Percentiles rank a stretch among this genome's conserved stretches.
These are phyloP conservation scores for Penicillium fimorum DNA, from an alignment of 495 filamentous ascomycete genomes.

Conservation along the genomic window DNA sequence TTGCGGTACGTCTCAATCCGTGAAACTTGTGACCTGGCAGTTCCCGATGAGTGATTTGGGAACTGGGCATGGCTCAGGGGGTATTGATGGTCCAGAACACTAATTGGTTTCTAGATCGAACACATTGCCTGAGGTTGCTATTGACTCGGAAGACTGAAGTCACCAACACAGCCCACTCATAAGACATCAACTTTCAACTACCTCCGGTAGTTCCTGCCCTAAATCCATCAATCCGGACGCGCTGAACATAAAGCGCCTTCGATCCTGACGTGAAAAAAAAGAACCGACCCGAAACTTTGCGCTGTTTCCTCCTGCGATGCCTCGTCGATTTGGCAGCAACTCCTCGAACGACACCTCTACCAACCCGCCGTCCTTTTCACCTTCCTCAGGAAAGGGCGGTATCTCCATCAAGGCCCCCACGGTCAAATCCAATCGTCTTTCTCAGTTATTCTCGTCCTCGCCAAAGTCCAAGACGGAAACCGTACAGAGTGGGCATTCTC, in stretches of 20 bases:
- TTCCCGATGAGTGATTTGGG: background rate
- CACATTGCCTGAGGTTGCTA: slow-evolving; percentile 11
- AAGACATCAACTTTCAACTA: background rate
- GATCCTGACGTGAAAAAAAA: slow-evolving; percentile 16
- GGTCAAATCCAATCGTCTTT: slow-evolving; percentile 63
- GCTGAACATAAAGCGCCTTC: slow-evolving; percentile 13
- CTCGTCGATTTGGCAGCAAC: slow-evolving; percentile 53
- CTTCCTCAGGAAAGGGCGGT: slow-evolving; percentile 51
- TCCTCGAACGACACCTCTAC: slow-evolving; percentile 47
- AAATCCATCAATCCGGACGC: slow-evolving; percentile 23
- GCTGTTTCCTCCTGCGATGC: slow-evolving; percentile 50
- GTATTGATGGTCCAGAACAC: slow-evolving; percentile 9
- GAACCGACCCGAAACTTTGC: slow-evolving; percentile 20
- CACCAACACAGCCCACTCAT: background rate
- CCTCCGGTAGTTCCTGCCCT: slow-evolving; percentile 24
- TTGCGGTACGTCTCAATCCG: slow-evolving; percentile 19
- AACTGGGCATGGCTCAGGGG: background rate
- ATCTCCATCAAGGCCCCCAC: slow-evolving; percentile 51
- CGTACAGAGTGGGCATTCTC: slow-evolving; percentile 54
- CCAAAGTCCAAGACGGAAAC: slow-evolving; percentile 53
- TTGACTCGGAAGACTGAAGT: background rate
- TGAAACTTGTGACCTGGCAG: slow-evolving; percentile 1
- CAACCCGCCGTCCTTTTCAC: slow-evolving; percentile 42
- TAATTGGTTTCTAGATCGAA: slow-evolving; percentile 9
- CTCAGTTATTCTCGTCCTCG: slow-evolving; percentile 57